phyloP scores from a whole-genome alignment of 345 rosid species.

The Gossypium arboreum region DNA sequence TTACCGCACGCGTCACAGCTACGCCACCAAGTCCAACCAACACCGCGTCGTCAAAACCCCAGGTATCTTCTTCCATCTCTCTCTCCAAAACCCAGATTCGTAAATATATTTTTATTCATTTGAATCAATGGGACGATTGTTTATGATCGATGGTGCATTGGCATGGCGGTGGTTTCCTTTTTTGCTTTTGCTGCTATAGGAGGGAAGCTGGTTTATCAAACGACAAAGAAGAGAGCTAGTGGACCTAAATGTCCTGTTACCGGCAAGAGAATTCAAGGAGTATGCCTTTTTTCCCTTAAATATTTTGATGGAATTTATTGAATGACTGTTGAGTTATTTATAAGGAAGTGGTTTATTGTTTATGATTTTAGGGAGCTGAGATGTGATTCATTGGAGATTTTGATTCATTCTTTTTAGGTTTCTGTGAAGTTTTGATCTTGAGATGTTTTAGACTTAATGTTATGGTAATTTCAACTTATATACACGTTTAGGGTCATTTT shows the following conservation, averaged over 20 bases:
- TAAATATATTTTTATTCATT: background rate
- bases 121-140: background rate
- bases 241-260: conserved; percentile 94
- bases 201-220: conserved; percentile 86
- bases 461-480: background rate
- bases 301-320: background rate
- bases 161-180: background rate
- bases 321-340: background rate
- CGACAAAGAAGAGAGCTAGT: conserved; percentile 75
- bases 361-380: background rate
- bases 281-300: conserved; percentile 20
- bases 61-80: conserved; percentile 31
- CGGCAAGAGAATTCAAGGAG: conserved; percentile 94
- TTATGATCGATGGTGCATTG: background rate
- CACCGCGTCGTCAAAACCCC: conserved; percentile 91
- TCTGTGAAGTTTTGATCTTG: background rate
- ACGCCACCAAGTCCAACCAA: conserved; percentile 94
- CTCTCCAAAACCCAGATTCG: background rate
- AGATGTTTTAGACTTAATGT: background rate
- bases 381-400: background rate
- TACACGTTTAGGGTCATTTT: background rate
- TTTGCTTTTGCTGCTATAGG: conserved; percentile 30
- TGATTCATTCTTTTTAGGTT: background rate
- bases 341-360: background rate
- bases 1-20: conserved; percentile 84